Percentiles rank a stretch among this genome's conserved stretches.
Conservation (phyloP, 208 protist genomes). For the Porcisia deanei region DNA sequence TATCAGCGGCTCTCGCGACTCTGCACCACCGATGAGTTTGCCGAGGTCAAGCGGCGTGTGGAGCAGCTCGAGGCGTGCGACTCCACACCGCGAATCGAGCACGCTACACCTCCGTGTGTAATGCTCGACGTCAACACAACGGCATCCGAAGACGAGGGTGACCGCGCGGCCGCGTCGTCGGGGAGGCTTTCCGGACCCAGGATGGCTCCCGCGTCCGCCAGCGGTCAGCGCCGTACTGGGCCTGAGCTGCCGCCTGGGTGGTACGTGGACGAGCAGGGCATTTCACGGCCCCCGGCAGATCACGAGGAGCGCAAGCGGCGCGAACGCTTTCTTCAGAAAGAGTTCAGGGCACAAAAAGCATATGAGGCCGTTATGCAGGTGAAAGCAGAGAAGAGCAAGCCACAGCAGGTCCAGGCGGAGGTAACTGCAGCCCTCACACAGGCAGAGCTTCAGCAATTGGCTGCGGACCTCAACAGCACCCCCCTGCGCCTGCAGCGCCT, state of each 20-base stretch:
- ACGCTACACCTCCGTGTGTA: slow-evolving; percentile 42
- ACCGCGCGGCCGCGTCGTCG: background rate
- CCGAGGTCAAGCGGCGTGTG: slow-evolving; percentile 40
- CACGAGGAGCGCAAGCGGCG: slow-evolving; percentile 34
- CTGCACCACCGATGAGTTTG: slow-evolving; percentile 44
- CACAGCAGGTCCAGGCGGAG: slow-evolving; percentile 21
- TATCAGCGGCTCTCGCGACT: slow-evolving; percentile 55
- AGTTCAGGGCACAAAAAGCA: slow-evolving; percentile 74
- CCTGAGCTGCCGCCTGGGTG: slow-evolving; percentile 70
- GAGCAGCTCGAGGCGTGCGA: slow-evolving; percentile 29
- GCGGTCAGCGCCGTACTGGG: slow-evolving; percentile 23
- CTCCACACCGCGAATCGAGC: slow-evolving; percentile 30
- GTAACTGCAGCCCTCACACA: slow-evolving; percentile 41
- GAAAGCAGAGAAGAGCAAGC: slow-evolving; percentile 26
- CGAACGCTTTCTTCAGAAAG: slow-evolving; percentile 51
- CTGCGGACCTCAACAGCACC: slow-evolving; percentile 55
- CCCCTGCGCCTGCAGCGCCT: slow-evolving; percentile 45
- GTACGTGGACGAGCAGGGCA: slow-evolving; percentile 64
- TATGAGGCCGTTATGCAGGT: slow-evolving; percentile 69
- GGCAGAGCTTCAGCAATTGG: slow-evolving; percentile 47
- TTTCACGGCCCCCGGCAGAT: slow-evolving; percentile 54
- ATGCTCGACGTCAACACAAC: slow-evolving; percentile 72
- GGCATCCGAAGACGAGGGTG: slow-evolving; percentile 56
- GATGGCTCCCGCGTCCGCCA: background rate
- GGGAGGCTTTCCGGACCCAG: background rate